A percentile compares a stretch with the other conserved stretches of the same genome.
Evolutionary conservation across 176 grass and related monocot genomes (phyloP).

Genomic region (Saccharum officinarum): DNA sequence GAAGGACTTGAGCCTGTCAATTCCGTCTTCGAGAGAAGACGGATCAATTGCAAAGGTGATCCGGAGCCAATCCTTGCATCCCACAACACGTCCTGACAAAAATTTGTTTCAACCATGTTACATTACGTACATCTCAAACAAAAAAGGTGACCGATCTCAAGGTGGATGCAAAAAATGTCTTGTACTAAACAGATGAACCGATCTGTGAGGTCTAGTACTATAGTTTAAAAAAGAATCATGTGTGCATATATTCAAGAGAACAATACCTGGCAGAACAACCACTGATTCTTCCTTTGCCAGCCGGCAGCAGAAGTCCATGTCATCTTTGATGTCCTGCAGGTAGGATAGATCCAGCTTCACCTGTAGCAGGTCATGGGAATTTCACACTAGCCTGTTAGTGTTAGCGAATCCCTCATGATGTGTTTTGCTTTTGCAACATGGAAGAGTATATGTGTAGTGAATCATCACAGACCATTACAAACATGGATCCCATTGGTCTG

Average conservation of each 20-base stretch:
- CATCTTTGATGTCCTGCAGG: slow-evolving; percentile 61
- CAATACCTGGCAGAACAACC: slow-evolving; percentile 58
- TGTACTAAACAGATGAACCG: too few species aligned
- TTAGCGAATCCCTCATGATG: neutral
- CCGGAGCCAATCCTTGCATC: slow-evolving; percentile 74
- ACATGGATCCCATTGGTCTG: slow-evolving; percentile 71
- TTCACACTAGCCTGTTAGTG: neutral
- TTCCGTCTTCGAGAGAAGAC: slow-evolving; percentile 62
- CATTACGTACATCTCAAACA: too few species aligned
- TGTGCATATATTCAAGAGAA: too few species aligned
- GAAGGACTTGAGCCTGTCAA: slow-evolving; percentile 59
- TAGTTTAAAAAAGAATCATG: too few species aligned
- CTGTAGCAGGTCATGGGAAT: slow-evolving; percentile 26
- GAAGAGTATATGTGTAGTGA: neutral
- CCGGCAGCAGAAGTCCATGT: slow-evolving; percentile 73
- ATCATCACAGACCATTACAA: slow-evolving; percentile 55
- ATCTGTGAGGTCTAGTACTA: too few species aligned
- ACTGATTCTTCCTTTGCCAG: slow-evolving; percentile 70
- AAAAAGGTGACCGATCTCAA: neutral
- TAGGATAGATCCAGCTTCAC: slow-evolving; percentile 61
- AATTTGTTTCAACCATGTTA: neutral
- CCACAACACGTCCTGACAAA: slow-evolving; percentile 42
- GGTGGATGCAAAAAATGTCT: neutral
- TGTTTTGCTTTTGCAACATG: neutral
- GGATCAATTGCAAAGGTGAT: slow-evolving; percentile 55